Percentiles rank a stretch among this genome's conserved stretches.
Conservation (phyloP, 179 eudicot genomes). For the Beta corolliflora region DNA sequence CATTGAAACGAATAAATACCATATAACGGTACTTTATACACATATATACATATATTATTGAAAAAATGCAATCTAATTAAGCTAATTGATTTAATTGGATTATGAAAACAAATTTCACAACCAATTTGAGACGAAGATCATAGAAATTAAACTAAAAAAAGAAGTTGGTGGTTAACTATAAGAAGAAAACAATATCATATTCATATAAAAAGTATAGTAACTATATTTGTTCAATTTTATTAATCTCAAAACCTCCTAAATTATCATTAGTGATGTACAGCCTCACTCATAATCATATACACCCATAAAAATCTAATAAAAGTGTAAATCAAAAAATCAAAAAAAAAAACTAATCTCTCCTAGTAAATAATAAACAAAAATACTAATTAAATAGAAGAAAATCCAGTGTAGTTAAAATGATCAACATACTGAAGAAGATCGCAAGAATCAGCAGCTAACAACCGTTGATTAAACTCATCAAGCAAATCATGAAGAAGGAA, state of each 20-base stretch:
- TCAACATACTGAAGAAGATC: constrained; percentile 22
- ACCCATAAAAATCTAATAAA: background rate
- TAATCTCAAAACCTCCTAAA: constrained; percentile 8
- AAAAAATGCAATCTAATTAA: no score
- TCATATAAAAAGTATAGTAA: background rate
- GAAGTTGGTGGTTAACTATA: background rate
- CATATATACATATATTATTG: no score
- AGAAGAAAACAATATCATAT: background rate
- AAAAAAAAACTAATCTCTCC: background rate
- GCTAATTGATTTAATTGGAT: no score
- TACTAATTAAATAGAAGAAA: constrained; percentile 5
- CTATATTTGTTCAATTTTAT: background rate
- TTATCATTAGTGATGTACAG: constrained; percentile 24
- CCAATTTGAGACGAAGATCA: no score
- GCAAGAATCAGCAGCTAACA: constrained; percentile 36
- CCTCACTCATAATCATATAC: constrained; percentile 16
- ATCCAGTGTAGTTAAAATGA: constrained; percentile 23
- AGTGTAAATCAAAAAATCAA: background rate
- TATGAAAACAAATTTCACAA: no score
- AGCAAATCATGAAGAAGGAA: constrained; percentile 40
- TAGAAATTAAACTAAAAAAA: no score
- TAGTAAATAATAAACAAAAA: background rate
- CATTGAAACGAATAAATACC: no score
- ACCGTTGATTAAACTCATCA: constrained; percentile 44
- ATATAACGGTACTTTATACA: no score